Evolutionary conservation across 2,329 filamentous ascomycete species (phyloP), one percentile per base, ranked within the genome.

Genomic region (Fonsecaea multimorphosa): DNA sequence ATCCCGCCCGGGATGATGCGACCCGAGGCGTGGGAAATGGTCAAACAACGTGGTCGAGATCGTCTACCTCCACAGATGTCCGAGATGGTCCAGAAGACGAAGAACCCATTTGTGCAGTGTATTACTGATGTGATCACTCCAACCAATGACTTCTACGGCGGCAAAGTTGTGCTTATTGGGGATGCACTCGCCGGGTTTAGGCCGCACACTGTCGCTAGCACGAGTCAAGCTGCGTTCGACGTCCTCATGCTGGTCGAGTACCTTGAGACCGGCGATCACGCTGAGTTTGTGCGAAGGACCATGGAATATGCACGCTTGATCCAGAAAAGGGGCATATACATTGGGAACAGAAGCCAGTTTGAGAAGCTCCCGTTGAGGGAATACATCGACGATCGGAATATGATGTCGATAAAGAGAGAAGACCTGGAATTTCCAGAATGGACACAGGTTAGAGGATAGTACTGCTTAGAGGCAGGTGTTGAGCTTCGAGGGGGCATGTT

Each of bases 111-210:
- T 65, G 72, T 75, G 19, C 71, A 72, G 22, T 65, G 70, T n/a
- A 71, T 75, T 27, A 65, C 64, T 19, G 73, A 73, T 51, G 66
- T 72, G 40, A 69, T 67, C 12, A 61, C 70, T 2, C 67, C 71
- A 5, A 67, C 64, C 57, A 72, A 71, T 53, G 60, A 63, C 11
- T 74, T 70, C 58, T 68, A 70, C 38, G 60, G 73, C 19, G 72
- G 73, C 38, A 71, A 71, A 36, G 65, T 75, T 38, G 70, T 76
- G 38, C 69, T 76, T 29, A 64, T 75, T 46, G 74, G 74, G 31
- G 74, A 75, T 60, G 74, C 73, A 8, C 58, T 75, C 9, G 70
- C 72, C 12, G 70, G 72, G 31, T 62, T 71, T 36, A 70, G 74
- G 36, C 74, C 74, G 3, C 74, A 76, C 46, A 65, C 65, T 2